Conservation (phyloP, 2,329 filamentous ascomycete species). For the Sporothrix pallida region DNA sequence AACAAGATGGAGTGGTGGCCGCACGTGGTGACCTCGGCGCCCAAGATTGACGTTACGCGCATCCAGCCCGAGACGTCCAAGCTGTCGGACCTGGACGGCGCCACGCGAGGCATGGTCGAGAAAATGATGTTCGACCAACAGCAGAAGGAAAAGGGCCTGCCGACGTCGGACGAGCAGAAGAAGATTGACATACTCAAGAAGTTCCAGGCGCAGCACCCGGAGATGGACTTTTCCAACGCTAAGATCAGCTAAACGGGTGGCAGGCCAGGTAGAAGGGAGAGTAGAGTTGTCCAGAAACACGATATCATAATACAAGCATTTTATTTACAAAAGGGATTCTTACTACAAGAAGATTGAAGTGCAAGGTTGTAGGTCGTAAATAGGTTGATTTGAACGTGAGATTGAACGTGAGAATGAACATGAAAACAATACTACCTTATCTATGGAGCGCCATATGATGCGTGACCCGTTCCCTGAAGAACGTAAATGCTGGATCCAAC, state of each 20-base stretch:
- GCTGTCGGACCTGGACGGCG: constrained; percentile 88
- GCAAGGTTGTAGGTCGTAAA: no score
- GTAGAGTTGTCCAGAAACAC: background rate
- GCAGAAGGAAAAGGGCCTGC: constrained; percentile 90
- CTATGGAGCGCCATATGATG: background rate
- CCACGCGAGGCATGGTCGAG: constrained; percentile 96
- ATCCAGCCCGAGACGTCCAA: constrained; percentile 93
- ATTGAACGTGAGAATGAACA: background rate
- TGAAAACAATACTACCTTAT: background rate
- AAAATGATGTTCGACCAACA: constrained; percentile 99
- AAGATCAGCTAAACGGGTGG: constrained; percentile 60
- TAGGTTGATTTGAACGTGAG: no score
- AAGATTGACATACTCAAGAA: constrained; percentile 92
- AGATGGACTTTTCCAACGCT: constrained; percentile 75
- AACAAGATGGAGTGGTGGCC: constrained; percentile 99
- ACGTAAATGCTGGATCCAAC: background rate
- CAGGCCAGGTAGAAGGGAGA: background rate
- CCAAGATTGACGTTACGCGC: constrained; percentile 92
- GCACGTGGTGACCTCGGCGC: constrained; percentile 84
- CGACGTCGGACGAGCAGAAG: constrained; percentile 92
- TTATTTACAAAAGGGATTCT: background rate
- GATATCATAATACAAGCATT: background rate
- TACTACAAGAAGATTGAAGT: no score
- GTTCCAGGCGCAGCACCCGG: constrained; percentile 81
- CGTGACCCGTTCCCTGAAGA: background rate